A percentile compares a stretch with the other conserved stretches of the same genome.
Conservation (phyloP, 805 yeast species). For the Candida insectorum region DNA sequence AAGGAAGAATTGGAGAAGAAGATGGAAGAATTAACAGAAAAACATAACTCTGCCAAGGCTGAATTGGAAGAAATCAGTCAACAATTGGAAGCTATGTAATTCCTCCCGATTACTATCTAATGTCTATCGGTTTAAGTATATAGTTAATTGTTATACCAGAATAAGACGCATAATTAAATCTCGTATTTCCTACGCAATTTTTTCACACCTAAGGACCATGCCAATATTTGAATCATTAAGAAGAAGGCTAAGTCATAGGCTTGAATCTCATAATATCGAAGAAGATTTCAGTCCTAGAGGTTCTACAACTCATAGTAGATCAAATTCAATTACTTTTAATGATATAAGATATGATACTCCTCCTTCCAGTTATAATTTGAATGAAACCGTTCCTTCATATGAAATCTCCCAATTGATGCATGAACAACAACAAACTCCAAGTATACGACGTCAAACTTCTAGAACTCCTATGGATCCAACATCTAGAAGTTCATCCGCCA, state of each 20-base stretch:
- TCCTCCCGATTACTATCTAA: too few species aligned
- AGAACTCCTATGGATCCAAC: background rate
- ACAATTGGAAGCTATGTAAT: slow-evolving; percentile 78
- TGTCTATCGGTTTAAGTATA: too few species aligned
- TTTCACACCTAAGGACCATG: too few species aligned
- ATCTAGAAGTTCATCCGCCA: slow-evolving; percentile 9
- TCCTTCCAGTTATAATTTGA: slow-evolving; percentile 19
- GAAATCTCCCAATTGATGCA: slow-evolving; percentile 36
- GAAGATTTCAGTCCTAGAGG: slow-evolving; percentile 25
- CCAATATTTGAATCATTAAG: slow-evolving; percentile 23
- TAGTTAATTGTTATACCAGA: too few species aligned
- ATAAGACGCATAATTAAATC: too few species aligned
- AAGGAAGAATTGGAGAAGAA: slow-evolving; percentile 88
- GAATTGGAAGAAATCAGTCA: slow-evolving; percentile 96
- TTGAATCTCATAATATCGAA: slow-evolving; percentile 30
- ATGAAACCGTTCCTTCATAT: slow-evolving; percentile 39
- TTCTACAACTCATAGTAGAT: slow-evolving; percentile 8
- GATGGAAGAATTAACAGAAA: slow-evolving; percentile 80
- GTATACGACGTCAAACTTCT: too few species aligned
- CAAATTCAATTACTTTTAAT: slow-evolving; percentile 7
- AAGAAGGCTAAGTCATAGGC: slow-evolving; percentile 21
- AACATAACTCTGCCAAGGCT: slow-evolving; percentile 80
- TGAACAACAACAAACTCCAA: slow-evolving; percentile 15
- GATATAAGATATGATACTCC: slow-evolving; percentile 4
- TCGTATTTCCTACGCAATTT: too few species aligned